Conservation (phyloP, 164 flowering plant genomes). For the Akebia trifoliata region DNA sequence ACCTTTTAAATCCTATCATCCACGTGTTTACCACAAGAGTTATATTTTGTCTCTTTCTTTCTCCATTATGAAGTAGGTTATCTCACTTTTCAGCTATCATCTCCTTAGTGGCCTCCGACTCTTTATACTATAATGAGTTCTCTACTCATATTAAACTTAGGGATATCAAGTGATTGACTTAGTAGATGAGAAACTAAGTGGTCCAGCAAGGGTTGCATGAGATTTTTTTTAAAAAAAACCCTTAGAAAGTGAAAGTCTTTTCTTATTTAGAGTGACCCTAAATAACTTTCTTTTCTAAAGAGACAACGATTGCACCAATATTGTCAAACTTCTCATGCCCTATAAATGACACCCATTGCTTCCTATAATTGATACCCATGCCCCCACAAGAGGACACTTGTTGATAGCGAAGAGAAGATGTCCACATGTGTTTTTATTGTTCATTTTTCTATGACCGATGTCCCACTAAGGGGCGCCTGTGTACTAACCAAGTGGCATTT, state of each 20-base stretch:
- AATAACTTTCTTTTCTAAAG: constrained; percentile 5
- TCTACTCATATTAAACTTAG: background rate
- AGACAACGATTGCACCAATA: constrained; percentile 1
- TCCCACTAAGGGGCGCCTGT: no score
- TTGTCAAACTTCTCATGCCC: constrained; percentile 9
- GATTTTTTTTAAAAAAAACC: no score
- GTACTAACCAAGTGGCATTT: no score
- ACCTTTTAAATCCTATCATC: constrained; percentile 11
- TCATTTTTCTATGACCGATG: background rate
- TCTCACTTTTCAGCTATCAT: background rate
- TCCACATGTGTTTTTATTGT: no score
- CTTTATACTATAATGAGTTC: background rate
- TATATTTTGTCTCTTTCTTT: constrained; percentile 2
- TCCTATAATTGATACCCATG: background rate
- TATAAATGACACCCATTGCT: background rate
- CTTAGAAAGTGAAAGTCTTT: background rate
- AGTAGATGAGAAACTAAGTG: constrained; percentile 1
- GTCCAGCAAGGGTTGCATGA: constrained; percentile 7
- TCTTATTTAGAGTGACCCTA: constrained; percentile 14
- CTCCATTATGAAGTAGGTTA: background rate
- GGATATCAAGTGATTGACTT: constrained; percentile 8
- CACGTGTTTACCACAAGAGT: constrained; percentile 17
- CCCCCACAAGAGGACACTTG: background rate
- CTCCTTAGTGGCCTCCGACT: background rate
- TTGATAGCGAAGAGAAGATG: no score